Percentiles rank a stretch among this genome's conserved stretches.
phyloP scores from a whole-genome alignment of 2,329 filamentous ascomycete species.

The Aspergillus transmontanensis region DNA sequence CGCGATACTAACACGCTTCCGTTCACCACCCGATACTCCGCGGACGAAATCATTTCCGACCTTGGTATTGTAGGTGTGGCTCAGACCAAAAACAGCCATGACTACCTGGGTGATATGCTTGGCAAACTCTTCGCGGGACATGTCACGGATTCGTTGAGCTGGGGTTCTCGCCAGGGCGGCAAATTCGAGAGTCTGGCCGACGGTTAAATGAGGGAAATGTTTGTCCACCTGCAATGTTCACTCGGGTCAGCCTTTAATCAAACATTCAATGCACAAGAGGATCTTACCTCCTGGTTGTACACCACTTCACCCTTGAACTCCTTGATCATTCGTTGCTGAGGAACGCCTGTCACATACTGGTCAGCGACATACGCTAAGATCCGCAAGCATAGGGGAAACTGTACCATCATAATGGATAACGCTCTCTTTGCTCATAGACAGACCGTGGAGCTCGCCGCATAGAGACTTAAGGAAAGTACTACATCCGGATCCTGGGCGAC shows the following conservation, averaged over 20 bases:
- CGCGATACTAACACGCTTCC: slow-evolving; percentile 63
- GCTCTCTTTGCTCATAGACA: neutral
- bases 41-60: slow-evolving; percentile 57
- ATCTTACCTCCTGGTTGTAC: slow-evolving; percentile 49
- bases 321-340: slow-evolving; percentile 33
- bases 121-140: slow-evolving; percentile 41
- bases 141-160: slow-evolving; percentile 25
- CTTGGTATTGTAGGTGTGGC: slow-evolving; percentile 54
- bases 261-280: neutral
- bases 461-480: slow-evolving; percentile 5
- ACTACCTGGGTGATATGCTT: slow-evolving; percentile 46
- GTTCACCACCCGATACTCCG: slow-evolving; percentile 61
- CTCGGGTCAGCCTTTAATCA: neutral
- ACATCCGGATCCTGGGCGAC: neutral
- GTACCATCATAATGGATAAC: slow-evolving; percentile 3
- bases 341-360: slow-evolving; percentile 42
- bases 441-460: neutral
- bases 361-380: neutral
- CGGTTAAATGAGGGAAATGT: slow-evolving; percentile 64
- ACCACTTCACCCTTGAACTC: slow-evolving; percentile 42
- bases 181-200: slow-evolving; percentile 76
- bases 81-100: slow-evolving; percentile 42
- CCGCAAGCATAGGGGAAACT: neutral
- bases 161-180: slow-evolving; percentile 67
- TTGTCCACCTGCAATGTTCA: slow-evolving; percentile 68